These are phyloP conservation scores for Cryptosporidium ubiquitum DNA, from an alignment of 169 alveolate genomes.

Conservation along the genomic window DNA sequence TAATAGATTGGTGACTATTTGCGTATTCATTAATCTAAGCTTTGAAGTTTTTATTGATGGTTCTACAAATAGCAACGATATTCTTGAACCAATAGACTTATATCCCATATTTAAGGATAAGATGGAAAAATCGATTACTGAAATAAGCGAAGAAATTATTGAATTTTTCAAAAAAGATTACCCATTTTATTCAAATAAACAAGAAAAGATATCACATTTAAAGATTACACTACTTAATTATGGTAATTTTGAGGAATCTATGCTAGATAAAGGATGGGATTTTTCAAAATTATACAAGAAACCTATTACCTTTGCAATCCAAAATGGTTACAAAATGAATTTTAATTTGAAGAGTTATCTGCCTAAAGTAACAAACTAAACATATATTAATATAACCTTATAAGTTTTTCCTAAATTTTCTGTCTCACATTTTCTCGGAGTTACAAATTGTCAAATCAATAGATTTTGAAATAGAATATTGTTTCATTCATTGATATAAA, in stretches of 20 bases:
- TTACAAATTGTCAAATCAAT: no score
- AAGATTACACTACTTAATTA: neutral
- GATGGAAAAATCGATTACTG: neutral
- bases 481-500: neutral
- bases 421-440: neutral
- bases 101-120: neutral
- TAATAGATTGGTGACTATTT: constrained; percentile 3
- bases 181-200: constrained; percentile 6
- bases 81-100: constrained; percentile 7
- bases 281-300: constrained; percentile 13
- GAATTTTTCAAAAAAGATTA: constrained; percentile 3
- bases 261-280: constrained; percentile 23
- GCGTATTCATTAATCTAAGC: constrained; percentile 23
- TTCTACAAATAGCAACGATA: neutral
- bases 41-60: constrained; percentile 31
- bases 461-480: no score
- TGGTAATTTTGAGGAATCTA: constrained; percentile 15
- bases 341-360: constrained; percentile 22
- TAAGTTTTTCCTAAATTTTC: neutral
- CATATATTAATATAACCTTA: neutral
- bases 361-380: neutral
- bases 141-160: neutral
- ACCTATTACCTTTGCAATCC: constrained; percentile 22
- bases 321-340: constrained; percentile 34
- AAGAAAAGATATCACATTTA: neutral